A percentile compares a stretch with the other conserved stretches of the same genome.
phyloP scores from a whole-genome alignment of 1,284 basidiomycete genomes.

The Marasmius fiardii region DNA sequence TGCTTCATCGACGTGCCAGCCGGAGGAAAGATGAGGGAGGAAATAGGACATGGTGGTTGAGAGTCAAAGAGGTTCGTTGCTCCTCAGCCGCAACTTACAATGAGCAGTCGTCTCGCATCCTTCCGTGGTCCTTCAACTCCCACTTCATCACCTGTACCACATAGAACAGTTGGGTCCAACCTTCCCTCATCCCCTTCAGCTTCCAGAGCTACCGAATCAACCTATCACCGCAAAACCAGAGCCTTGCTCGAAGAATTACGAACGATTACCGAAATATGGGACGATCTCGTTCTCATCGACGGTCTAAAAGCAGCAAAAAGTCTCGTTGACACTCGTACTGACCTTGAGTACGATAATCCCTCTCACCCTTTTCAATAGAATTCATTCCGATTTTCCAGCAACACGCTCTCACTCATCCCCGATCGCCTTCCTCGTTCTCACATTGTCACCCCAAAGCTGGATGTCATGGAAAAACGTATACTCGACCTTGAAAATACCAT shows the following conservation, averaged over 20 bases:
- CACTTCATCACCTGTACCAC: conserved; percentile 55
- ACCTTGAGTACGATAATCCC: conserved; percentile 58
- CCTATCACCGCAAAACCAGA: conserved; percentile 70
- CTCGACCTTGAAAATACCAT: conserved; percentile 56
- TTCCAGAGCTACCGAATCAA: conserved; percentile 51
- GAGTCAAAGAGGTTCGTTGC: not conserved
- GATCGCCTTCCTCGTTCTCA: conserved; percentile 51
- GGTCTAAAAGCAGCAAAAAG: conserved; percentile 63
- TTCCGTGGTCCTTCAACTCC: conserved; percentile 77
- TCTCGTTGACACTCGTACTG: conserved; percentile 70
- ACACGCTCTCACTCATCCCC: conserved; percentile 54
- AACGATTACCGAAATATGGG: conserved; percentile 63
- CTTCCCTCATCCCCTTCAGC: conserved; percentile 49
- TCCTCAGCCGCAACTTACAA: conserved; percentile 7
- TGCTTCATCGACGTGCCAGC: conserved; percentile 97
- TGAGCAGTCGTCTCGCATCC: conserved; percentile 57
- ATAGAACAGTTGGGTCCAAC: conserved; percentile 26
- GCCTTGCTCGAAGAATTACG: conserved; percentile 61
- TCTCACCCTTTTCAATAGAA: conserved; percentile 6
- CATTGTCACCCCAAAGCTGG: conserved; percentile 60
- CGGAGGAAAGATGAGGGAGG: conserved; percentile 88
- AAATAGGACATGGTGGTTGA: conserved; percentile 72
- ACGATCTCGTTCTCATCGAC: conserved; percentile 71
- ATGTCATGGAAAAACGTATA: conserved; percentile 63
- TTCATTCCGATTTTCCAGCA: conserved; percentile 38